These are phyloP conservation scores for Cyclospora cayetanensis DNA, from an alignment of 169 alveolate species.

Conservation along the genomic window DNA sequence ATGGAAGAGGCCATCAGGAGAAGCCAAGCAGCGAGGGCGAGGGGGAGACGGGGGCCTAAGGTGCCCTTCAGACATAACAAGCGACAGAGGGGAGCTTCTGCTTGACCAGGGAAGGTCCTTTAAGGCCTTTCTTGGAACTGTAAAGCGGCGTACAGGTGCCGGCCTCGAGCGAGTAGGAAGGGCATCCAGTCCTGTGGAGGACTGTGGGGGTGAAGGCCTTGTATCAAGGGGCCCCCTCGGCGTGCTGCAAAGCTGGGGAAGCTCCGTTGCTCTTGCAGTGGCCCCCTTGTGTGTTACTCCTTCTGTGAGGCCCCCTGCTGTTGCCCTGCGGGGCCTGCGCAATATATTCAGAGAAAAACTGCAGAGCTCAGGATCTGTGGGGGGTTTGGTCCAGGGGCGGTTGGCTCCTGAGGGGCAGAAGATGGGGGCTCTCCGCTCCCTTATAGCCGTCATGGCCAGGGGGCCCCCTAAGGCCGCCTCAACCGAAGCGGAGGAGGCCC, in stretches of 20 bases:
- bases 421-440: neutral
- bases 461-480: too few species aligned
- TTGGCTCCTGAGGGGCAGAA: neutral
- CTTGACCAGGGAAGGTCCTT: neutral
- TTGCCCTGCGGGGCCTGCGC: neutral
- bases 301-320: neutral
- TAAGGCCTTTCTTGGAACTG: too few species aligned
- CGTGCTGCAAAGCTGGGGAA: neutral
- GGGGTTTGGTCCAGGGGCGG: neutral
- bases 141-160: neutral
- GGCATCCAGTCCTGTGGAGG: neutral
- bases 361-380: neutral
- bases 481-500: too few species aligned
- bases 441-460: too few species aligned
- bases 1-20: too few species aligned
- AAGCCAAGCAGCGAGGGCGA: too few species aligned
- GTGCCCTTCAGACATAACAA: too few species aligned
- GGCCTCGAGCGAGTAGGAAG: neutral
- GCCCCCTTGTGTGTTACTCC: neutral
- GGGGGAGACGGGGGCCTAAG: too few species aligned
- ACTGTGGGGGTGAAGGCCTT: neutral
- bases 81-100: neutral
- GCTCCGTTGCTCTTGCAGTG: neutral
- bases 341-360: neutral
- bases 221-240: constrained; percentile 3